Base-by-base conservation (phyloP, 352 stramenopile species). In the Phytopythium litorale region DNA sequence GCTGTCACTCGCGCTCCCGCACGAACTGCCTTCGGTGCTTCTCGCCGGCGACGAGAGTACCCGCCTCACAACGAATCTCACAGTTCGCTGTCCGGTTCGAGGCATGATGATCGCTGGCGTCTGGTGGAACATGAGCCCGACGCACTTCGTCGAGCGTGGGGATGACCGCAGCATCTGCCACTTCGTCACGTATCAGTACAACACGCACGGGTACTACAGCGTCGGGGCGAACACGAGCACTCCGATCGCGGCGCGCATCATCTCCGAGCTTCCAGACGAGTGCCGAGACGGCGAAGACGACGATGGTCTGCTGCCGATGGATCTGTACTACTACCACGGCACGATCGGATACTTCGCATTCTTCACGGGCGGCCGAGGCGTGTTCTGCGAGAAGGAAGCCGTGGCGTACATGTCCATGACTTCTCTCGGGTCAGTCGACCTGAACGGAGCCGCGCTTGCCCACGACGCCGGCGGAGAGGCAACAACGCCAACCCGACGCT, bases 371-470 rank as follows among this genome's bases (percentile, higher is more conserved):
- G 62, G 32, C 21, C 19, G 16, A 6, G 62, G 62, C 12, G 53
- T 59, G 12, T 64, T 57, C 15, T 64, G 62, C 23, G 25, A 19
- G 4, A 32, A 19, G 16, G 64, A 70, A 18, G 58, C 58, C 12
- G 57, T 50, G 42, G 62, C 38, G 7, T 70, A 70, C 28, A 55
- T 72, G 33, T 37, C 62, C 19, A 65, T 75, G 1, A 56, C 37
- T 19, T 58, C 56, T 2, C 42, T 75, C 28, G 65, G 68, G 3
- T 73, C 68, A 3, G 68, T 65, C 13, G 68, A 75, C 40, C 62
- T 62, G 21, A 75, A 72, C n/a, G 68, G 65, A 13, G 23, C 35
- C 18, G 28, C 52, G 51, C 65, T 75, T 18, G 37, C 43, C 9
- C 46, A 61, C 53, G 60, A 46, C 5, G 35, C 19, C 7, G 8